phyloP scores from a whole-genome alignment of 2,329 filamentous ascomycete species.

The Fusarium solani-melongenae region DNA sequence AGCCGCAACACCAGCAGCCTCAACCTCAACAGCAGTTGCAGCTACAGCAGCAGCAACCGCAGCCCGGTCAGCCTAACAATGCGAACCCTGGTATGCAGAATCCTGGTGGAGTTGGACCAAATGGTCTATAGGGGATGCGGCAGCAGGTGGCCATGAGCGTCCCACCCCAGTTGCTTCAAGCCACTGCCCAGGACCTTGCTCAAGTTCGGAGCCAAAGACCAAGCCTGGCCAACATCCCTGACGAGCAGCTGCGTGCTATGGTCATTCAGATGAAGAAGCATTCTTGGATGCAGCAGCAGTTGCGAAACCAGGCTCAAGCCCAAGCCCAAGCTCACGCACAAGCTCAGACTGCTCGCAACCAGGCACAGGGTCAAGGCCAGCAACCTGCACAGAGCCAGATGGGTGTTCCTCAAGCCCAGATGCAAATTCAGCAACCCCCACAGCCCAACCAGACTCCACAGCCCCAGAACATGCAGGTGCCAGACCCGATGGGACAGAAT shows the following conservation, averaged over 20 bases:
- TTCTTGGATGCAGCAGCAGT: slow-evolving; percentile 46
- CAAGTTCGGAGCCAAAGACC: slow-evolving; percentile 43
- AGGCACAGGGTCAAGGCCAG: slow-evolving; percentile 46
- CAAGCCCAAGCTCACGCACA: slow-evolving; percentile 51
- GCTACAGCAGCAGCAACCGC: slow-evolving; percentile 18
- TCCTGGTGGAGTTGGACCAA: slow-evolving; percentile 40
- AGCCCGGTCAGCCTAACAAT: slow-evolving; percentile 44
- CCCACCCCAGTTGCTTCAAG: slow-evolving; percentile 48
- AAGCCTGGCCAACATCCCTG: slow-evolving; percentile 43
- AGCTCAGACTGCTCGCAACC: slow-evolving; percentile 46
- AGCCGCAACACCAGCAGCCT: slow-evolving; percentile 37
- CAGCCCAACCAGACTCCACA: slow-evolving; percentile 55
- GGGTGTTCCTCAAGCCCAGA: slow-evolving; percentile 60
- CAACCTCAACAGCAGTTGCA: slow-evolving; percentile 30
- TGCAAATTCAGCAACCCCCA: slow-evolving; percentile 63
- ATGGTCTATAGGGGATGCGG: slow-evolving; percentile 43
- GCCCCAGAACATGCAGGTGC: slow-evolving; percentile 51
- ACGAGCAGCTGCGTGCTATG: slow-evolving; percentile 49
- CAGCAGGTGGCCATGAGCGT: slow-evolving; percentile 39
- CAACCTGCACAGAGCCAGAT: slow-evolving; percentile 52
- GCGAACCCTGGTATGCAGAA: slow-evolving; percentile 41
- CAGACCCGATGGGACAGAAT: slow-evolving; percentile 58
- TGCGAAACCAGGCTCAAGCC: slow-evolving; percentile 49
- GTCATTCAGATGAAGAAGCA: slow-evolving; percentile 49
- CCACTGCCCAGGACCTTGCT: slow-evolving; percentile 48